phyloP scores from a whole-genome alignment of 2,329 filamentous ascomycete species.

The Didymella pinodella region DNA sequence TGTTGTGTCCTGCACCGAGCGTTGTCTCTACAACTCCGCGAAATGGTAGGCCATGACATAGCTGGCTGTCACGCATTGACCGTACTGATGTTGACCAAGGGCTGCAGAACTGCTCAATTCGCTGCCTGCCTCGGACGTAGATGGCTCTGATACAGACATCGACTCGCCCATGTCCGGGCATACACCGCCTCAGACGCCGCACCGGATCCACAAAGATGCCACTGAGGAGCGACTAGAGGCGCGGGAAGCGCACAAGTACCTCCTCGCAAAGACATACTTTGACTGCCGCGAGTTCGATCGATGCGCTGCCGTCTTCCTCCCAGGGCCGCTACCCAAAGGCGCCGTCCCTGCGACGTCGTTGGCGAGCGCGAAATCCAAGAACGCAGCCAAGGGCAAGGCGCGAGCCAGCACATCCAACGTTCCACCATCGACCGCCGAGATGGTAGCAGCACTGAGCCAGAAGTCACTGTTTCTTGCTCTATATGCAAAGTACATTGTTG shows the following conservation, averaged over 20 bases:
- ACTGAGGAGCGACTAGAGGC: conserved; percentile 79
- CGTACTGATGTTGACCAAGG: conserved; percentile 63
- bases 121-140: conserved; percentile 66
- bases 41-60: conserved; percentile 74
- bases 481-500: conserved; percentile 90
- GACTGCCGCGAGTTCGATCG: conserved; percentile 95
- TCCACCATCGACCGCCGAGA: conserved; percentile 41
- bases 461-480: conserved; percentile 91
- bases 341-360: conserved; percentile 61
- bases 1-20: conserved; percentile 88
- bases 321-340: conserved; percentile 77
- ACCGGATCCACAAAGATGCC: conserved; percentile 66
- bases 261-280: conserved; percentile 92
- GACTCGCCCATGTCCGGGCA: conserved; percentile 67
- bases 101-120: conserved; percentile 92
- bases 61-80: conserved; percentile 4
- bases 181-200: conserved; percentile 54
- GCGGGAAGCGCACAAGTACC: conserved; percentile 80
- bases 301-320: conserved; percentile 87
- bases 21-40: conserved; percentile 93
- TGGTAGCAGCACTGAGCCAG: conserved; percentile 72
- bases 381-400: conserved; percentile 67
- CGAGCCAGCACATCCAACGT: conserved; percentile 52
- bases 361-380: conserved; percentile 46
- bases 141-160: conserved; percentile 65